A percentile compares a stretch with the other conserved stretches of the same genome.
Evolutionary conservation across 805 yeast species (phyloP).

Genomic region (Candida dajiaensis): DNA sequence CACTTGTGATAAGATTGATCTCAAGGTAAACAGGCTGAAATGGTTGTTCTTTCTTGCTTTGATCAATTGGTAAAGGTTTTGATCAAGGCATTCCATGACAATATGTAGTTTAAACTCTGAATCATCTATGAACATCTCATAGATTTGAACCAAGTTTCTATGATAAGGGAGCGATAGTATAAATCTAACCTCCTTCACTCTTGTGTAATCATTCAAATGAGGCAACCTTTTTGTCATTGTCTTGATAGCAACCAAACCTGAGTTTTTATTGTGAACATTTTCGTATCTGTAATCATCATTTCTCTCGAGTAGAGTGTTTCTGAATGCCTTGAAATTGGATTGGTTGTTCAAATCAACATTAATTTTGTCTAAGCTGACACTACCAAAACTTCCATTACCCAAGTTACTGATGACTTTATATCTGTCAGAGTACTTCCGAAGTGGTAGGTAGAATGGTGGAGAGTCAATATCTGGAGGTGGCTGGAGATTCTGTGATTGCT

Average conservation of each 20-base stretch:
- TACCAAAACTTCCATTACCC: constrained; percentile 76
- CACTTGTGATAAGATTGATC: constrained; percentile 65
- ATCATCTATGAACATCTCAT: constrained; percentile 75
- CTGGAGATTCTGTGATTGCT: not conserved
- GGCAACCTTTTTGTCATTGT: constrained; percentile 57
- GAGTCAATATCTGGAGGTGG: constrained; percentile 32
- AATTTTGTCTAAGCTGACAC: constrained; percentile 57
- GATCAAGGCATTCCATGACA: constrained; percentile 85
- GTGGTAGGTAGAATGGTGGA: constrained; percentile 39
- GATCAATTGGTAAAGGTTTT: constrained; percentile 74
- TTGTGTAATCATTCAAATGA: constrained; percentile 47
- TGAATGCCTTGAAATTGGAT: constrained; percentile 12
- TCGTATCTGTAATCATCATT: constrained; percentile 19
- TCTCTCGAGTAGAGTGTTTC: constrained; percentile 44
- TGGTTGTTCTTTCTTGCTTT: constrained; percentile 46
- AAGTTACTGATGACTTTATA: constrained; percentile 48
- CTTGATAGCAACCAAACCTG: constrained; percentile 68
- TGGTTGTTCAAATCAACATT: constrained; percentile 19
- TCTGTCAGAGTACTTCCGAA: constrained; percentile 34
- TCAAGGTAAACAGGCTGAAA: constrained; percentile 54
- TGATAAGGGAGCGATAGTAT: constrained; percentile 66
- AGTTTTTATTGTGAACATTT: constrained; percentile 27
- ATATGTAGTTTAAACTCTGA: constrained; percentile 58
- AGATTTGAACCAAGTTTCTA: constrained; percentile 63
- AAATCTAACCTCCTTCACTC: constrained; percentile 63